These are phyloP conservation scores for Flaveria robusta DNA, from an alignment of 129 eudicot genomes.

Conservation along the genomic window DNA sequence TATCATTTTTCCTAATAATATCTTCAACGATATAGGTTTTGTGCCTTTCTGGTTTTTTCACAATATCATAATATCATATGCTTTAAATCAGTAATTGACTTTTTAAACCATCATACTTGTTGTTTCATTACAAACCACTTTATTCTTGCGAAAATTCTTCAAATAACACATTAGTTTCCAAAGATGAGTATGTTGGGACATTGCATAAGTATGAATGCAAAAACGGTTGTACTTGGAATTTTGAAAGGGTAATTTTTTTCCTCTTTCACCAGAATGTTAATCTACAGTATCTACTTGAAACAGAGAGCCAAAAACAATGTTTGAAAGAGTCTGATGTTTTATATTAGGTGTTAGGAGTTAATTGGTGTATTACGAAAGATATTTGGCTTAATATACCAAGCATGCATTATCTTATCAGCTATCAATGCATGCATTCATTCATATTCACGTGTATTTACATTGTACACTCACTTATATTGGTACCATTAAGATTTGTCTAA, in stretches of 20 bases:
- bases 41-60: too few relatives aligned
- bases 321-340: background rate
- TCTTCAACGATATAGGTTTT: background rate
- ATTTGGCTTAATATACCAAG: too few relatives aligned
- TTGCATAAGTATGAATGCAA: too few relatives aligned
- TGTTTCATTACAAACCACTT: constrained; percentile 3
- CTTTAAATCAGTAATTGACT: too few relatives aligned
- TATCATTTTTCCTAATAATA: constrained; percentile 6
- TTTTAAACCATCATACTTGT: constrained; percentile 17
- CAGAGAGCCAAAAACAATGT: background rate
- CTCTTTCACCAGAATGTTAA: background rate
- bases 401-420: too few relatives aligned
- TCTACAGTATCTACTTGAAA: background rate
- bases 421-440: too few relatives aligned
- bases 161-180: background rate
- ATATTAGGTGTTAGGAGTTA: background rate
- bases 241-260: background rate
- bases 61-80: too few relatives aligned
- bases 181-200: background rate
- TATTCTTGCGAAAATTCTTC: background rate
- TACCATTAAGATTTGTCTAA: too few relatives aligned
- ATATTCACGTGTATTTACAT: background rate
- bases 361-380: too few relatives aligned
- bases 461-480: background rate
- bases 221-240: background rate